Evolutionary conservation across 345 rosid genomes (phyloP).

Genomic region (Acer negundo): DNA sequence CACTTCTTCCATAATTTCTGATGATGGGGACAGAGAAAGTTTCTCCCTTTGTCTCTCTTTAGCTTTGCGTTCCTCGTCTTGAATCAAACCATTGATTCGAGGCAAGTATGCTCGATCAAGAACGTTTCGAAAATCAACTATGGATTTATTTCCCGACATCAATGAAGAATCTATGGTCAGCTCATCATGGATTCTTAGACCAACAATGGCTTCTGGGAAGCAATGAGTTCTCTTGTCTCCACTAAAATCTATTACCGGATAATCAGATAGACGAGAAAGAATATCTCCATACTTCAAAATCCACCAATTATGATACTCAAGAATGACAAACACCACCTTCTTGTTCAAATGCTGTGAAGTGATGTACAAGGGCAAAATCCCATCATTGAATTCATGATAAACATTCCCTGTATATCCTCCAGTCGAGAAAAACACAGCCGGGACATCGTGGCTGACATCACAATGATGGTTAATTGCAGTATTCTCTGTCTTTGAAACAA

Average conservation of each 20-base stretch:
- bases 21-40: constrained; percentile 25
- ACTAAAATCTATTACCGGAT: constrained; percentile 53
- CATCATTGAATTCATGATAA: constrained; percentile 87
- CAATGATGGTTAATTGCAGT: constrained; percentile 32
- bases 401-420: constrained; percentile 85
- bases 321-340: constrained; percentile 76
- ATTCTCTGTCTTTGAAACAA: constrained; percentile 38
- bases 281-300: constrained; percentile 66
- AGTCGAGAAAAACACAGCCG: constrained; percentile 80
- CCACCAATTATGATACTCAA: constrained; percentile 90
- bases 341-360: constrained; percentile 72
- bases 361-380: constrained; percentile 73
- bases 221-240: constrained; percentile 75
- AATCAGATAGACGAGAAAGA: constrained; percentile 57
- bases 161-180: constrained; percentile 54
- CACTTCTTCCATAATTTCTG: constrained; percentile 8
- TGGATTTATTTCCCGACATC: constrained; percentile 44
- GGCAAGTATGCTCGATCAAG: constrained; percentile 59
- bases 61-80: constrained; percentile 45
- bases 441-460: constrained; percentile 63
- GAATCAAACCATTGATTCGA: constrained; percentile 51
- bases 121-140: constrained; percentile 61
- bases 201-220: constrained; percentile 75
- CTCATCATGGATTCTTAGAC: constrained; percentile 78
- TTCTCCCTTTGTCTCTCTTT: constrained; percentile 33